Percentiles rank a stretch among this genome's conserved stretches.
These are phyloP conservation scores for Sphaerobolus stellatus DNA, from an alignment of 1,284 basidiomycete genomes.

Conservation along the genomic window DNA sequence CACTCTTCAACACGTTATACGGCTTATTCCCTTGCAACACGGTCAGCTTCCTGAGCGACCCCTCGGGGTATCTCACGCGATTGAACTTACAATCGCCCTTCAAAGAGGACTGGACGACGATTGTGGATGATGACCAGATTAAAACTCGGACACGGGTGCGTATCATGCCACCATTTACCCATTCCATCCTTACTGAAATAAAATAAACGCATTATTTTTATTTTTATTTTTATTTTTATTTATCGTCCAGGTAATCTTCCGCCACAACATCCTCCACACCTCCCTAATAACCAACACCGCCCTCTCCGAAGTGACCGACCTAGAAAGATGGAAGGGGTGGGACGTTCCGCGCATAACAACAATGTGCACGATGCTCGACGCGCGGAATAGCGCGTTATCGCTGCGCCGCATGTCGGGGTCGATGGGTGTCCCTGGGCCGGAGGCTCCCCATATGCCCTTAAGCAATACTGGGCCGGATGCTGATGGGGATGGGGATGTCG, in stretches of 20 bases:
- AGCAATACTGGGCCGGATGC: not conserved
- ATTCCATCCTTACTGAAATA: conserved; percentile 13
- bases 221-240: conserved; percentile 29
- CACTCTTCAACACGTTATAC: conserved; percentile 78
- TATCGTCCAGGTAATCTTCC: conserved; percentile 52
- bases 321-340: conserved; percentile 67
- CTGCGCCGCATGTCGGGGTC: not conserved
- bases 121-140: conserved; percentile 69
- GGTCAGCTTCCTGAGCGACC: conserved; percentile 69
- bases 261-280: conserved; percentile 74
- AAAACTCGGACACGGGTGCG: conserved; percentile 36
- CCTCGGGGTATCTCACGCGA: conserved; percentile 59
- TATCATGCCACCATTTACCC: not conserved
- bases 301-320: conserved; percentile 59
- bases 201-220: conserved; percentile 1
- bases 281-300: conserved; percentile 67
- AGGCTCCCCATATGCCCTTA: not conserved
- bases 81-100: conserved; percentile 55
- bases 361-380: conserved; percentile 70
- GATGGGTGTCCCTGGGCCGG: not conserved
- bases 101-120: conserved; percentile 59
- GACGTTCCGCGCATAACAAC: conserved; percentile 66
- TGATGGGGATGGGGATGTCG: not conserved
- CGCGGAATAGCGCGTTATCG: conserved; percentile 48
- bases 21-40: conserved; percentile 87